Evolutionary conservation across 1,284 basidiomycete species (phyloP).

Genomic region (Flammula alnicola): DNA sequence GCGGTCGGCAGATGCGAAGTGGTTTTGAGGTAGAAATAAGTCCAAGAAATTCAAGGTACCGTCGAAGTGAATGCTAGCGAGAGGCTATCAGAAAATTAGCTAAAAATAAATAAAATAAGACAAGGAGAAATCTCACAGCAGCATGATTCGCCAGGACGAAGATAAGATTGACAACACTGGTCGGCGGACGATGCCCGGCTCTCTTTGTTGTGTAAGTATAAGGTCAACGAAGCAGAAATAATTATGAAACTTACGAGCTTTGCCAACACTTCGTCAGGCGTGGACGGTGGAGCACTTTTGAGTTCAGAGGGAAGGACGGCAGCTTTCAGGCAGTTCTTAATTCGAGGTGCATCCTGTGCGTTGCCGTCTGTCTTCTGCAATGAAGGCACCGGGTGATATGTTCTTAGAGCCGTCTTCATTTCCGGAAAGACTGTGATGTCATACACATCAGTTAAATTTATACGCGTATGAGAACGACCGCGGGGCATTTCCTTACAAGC

Average conservation of each 20-base stretch:
- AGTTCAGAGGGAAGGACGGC: constrained; percentile 76
- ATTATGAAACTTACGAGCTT: constrained; percentile 47
- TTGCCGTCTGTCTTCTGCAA: constrained; percentile 84
- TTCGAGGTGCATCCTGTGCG: constrained; percentile 84
- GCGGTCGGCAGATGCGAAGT: constrained; percentile 69
- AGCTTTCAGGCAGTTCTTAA: constrained; percentile 79
- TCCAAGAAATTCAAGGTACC: constrained; percentile 77
- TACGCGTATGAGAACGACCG: constrained; percentile 14
- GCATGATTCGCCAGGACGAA: constrained; percentile 77
- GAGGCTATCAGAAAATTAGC: constrained; percentile 48
- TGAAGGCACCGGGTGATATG: constrained; percentile 83
- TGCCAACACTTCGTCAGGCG: constrained; percentile 70
- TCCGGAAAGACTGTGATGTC: constrained; percentile 70
- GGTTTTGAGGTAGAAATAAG: constrained; percentile 75
- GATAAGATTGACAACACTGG: constrained; percentile 79
- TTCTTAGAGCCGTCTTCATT: constrained; percentile 85
- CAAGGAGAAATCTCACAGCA: constrained; percentile 48
- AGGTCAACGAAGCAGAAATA: background rate
- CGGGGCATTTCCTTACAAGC: constrained; percentile 66
- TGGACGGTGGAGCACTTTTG: constrained; percentile 66
- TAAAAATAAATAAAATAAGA: constrained; percentile 2
- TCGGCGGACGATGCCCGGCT: constrained; percentile 67
- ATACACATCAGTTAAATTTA: constrained; percentile 27
- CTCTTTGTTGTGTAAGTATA: constrained; percentile 43
- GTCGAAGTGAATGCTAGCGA: constrained; percentile 77